Percentiles rank a stretch among this genome's conserved stretches.
phyloP scores from a whole-genome alignment of 306 rosid genomes.

The Vicia faba region DNA sequence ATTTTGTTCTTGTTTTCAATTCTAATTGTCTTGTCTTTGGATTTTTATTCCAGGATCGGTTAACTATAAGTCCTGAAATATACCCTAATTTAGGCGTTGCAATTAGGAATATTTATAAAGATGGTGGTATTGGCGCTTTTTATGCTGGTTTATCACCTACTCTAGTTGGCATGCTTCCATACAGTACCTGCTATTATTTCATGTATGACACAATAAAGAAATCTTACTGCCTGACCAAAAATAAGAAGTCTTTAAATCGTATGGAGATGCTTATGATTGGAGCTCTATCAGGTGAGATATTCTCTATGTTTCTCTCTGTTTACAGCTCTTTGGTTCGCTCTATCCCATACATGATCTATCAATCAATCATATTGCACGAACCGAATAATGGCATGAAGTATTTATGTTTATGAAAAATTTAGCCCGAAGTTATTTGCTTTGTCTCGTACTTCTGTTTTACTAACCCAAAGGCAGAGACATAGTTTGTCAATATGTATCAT shows the following conservation, averaged over 20 bases:
- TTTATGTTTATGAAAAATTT: too few relatives aligned
- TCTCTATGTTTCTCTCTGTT: constrained; percentile 34
- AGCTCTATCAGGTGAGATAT: constrained; percentile 79
- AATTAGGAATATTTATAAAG: constrained; percentile 73
- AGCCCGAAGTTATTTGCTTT: too few relatives aligned
- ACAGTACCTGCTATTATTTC: constrained; percentile 94
- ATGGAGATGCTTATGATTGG: constrained; percentile 87
- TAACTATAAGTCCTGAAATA: constrained; percentile 84
- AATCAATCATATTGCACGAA: too few relatives aligned
- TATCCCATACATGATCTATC: neutral
- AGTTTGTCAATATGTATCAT: too few relatives aligned
- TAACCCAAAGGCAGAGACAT: too few relatives aligned
- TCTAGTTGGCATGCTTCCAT: constrained; percentile 91
- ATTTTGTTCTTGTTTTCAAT: constrained; percentile 7
- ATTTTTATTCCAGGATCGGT: constrained; percentile 69
- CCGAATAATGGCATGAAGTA: too few relatives aligned
- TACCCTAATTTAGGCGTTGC: constrained; percentile 82
- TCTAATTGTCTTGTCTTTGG: constrained; percentile 34
- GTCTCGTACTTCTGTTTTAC: too few relatives aligned
- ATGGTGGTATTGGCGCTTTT: constrained; percentile 84
- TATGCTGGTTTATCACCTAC: constrained; percentile 94
- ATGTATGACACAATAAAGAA: constrained; percentile 91
- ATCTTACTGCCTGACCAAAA: constrained; percentile 68
- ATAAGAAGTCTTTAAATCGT: constrained; percentile 74
- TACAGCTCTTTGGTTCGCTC: neutral